Percentiles rank a stretch among this genome's conserved stretches.
Conservation (phyloP, 768 basidiomycete species). For the Suillus clintonianus region DNA sequence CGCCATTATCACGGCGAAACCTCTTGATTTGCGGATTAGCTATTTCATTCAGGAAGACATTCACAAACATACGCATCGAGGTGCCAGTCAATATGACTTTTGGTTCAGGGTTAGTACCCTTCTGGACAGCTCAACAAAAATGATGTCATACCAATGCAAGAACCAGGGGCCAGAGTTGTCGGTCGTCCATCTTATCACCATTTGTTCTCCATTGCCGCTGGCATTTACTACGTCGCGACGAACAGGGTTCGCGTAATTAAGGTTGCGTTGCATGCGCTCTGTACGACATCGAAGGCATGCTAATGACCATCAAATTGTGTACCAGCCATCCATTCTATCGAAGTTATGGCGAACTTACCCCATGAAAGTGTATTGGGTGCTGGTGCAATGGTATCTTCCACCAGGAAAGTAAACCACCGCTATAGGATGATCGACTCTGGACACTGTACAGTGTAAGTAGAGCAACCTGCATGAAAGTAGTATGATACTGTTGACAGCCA, state of each 20-base stretch:
- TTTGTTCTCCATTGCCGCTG: conserved; percentile 20
- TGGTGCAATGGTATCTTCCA: conserved; percentile 7
- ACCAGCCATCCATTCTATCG: not conserved
- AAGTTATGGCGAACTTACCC: conserved; percentile 25
- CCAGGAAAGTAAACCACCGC: too few species aligned
- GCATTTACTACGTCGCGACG: conserved; percentile 46
- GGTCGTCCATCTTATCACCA: conserved; percentile 48
- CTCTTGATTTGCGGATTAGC: conserved; percentile 12
- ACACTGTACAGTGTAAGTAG: too few species aligned
- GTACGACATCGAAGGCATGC: conserved; percentile 48
- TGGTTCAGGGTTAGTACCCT: not conserved
- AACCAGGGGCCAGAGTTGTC: conserved; percentile 54
- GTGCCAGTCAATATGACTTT: conserved; percentile 21
- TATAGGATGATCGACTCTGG: too few species aligned
- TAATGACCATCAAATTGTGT: conserved; percentile 8
- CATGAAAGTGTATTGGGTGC: conserved; percentile 49
- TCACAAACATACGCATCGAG: conserved; percentile 13
- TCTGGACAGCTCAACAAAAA: not conserved
- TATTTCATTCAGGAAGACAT: not conserved
- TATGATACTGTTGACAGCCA: too few species aligned
- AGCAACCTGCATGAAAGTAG: too few species aligned
- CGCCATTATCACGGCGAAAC: conserved; percentile 33
- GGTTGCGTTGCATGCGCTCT: conserved; percentile 37
- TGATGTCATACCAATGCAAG: conserved; percentile 15
- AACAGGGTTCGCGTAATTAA: conserved; percentile 57